Percentiles rank a stretch among this genome's conserved stretches.
Evolutionary conservation across 257 asterid species (phyloP).

Genomic region (Jacaranda copaia): DNA sequence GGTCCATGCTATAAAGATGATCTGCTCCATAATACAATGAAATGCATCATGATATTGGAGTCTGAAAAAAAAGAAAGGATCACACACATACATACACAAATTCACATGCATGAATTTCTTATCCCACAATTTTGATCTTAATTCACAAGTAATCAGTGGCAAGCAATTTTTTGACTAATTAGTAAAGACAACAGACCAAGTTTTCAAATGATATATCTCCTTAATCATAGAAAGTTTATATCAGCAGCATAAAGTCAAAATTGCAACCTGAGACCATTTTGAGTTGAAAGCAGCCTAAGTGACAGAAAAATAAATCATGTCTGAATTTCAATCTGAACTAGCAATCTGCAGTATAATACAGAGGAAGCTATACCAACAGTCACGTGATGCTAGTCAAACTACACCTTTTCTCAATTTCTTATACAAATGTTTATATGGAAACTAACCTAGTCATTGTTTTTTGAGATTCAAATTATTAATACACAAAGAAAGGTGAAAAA

Average conservation of each 20-base stretch:
- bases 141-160: neutral
- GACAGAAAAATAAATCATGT: neutral
- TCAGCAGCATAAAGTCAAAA: neutral
- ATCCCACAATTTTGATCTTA: conserved; percentile 2
- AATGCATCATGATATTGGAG: conserved; percentile 14
- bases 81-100: neutral
- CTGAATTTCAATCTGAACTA: conserved; percentile 11
- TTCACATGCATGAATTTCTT: neutral
- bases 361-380: neutral
- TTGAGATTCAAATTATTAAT: neutral
- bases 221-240: neutral
- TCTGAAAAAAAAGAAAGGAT: neutral
- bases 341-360: conserved; percentile 7
- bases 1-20: conserved; percentile 1
- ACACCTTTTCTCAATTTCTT: neutral
- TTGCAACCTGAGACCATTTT: conserved; percentile 10
- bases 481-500: neutral
- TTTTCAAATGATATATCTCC: conserved; percentile 7
- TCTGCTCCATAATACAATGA: conserved; percentile 16
- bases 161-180: neutral
- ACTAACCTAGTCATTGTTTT: conserved; percentile 1
- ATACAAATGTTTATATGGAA: neutral
- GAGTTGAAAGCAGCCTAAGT: conserved; percentile 2
- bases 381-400: conserved; percentile 8
- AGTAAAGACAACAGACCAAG: conserved; percentile 1